Evolutionary conservation across 179 eudicot genomes (phyloP), one percentile per base, ranked within the genome.

Genomic region (Silene coronaria): DNA sequence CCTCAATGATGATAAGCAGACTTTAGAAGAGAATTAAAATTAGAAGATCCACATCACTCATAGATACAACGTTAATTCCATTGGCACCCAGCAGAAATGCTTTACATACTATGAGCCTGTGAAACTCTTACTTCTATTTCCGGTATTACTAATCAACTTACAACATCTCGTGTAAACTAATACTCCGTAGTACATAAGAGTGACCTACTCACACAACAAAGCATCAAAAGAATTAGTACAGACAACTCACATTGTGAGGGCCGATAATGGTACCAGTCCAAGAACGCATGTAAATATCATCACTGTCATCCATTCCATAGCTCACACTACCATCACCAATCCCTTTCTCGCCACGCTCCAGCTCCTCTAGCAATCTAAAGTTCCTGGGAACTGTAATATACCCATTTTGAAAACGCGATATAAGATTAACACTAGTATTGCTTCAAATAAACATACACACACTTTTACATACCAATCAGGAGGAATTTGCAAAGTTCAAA

Each of bases 241-340:
- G 4, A 24, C 16, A 80, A 45, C 84, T 82, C 71, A 89, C 92
- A 71, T 89, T 87, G 78, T 87, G 90, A 77, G 87, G 89, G 55
- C 92, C 91, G 76, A 89, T 85, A 17, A 89, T 89, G 51, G 92
- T 89, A 32, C 92, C 92, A 3, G 92, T 89, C 92, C 92, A 89
- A 1, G 92, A 89, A 14, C 88, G 90, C 92, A 89, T 89, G 77
- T 84, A 87, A 17, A 89, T 80, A 72, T 89, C 92, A 77, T 89
- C 92, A 26, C 86, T 82, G 34, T 89, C 92, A 86, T 89, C 92
- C 92, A 89, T 89, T 45, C 90, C 90, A 83, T 89, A 89, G 74
- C 92, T 89, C 76, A 89, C 92, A 60, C 88, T 87, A 23, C 88
- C 89, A 83, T 86, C 91, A 36, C 93, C 90, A 69, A 89, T 89